These are phyloP conservation scores for Phaeotremella fagi DNA, from an alignment of 768 basidiomycete species.

Conservation along the genomic window DNA sequence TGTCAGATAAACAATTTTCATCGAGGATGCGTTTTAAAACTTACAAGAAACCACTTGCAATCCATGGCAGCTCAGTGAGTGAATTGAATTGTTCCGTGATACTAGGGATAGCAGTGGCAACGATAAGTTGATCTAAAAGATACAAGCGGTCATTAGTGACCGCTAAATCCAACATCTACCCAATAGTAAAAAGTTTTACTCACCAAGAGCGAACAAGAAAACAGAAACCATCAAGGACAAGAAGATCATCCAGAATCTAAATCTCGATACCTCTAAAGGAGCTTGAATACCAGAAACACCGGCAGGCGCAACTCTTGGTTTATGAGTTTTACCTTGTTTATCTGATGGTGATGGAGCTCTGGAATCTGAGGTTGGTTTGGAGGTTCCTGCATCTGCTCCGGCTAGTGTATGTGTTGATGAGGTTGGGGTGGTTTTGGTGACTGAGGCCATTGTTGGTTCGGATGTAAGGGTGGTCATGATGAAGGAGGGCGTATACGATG, in stretches of 20 bases:
- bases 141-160: too few relatives aligned
- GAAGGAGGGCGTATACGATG: too few relatives aligned
- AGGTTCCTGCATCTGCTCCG: neutral
- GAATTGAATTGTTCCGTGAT: conserved; percentile 43
- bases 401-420: neutral
- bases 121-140: conserved; percentile 50
- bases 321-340: neutral
- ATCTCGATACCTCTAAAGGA: conserved; percentile 29
- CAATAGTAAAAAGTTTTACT: neutral
- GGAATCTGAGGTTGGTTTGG: neutral
- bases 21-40: neutral
- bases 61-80: conserved; percentile 39
- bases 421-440: neutral
- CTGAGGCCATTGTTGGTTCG: neutral
- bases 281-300: conserved; percentile 6
- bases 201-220: conserved; percentile 39
- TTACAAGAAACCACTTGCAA: conserved; percentile 44
- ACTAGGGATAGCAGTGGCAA: conserved; percentile 46
- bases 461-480: neutral
- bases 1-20: neutral
- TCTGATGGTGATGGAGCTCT: neutral
- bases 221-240: conserved; percentile 28
- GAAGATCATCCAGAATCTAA: conserved; percentile 33
- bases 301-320: neutral
- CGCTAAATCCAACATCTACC: too few relatives aligned